Base-by-base conservation (phyloP, 2,329 filamentous ascomycete genomes). In the Diaporthe sp. region DNA sequence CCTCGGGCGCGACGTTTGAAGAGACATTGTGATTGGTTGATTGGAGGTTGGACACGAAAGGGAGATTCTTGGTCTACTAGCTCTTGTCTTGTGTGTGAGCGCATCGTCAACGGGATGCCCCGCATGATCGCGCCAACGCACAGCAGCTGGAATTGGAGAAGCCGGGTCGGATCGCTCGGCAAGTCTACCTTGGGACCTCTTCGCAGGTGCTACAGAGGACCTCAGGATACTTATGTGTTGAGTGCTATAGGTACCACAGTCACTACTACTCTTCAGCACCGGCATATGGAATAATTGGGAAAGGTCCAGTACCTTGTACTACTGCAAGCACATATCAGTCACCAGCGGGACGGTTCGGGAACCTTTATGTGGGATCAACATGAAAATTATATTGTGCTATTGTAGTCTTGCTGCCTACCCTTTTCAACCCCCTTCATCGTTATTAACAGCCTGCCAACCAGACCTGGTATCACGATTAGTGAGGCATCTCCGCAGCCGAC, bases 401-500 rank as follows among this genome's bases (percentile, higher is more conserved):
- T 1, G 9, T 25, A 25, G 13, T 4, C 12, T 12, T n/a, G 47
- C 22, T n/a, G 22, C n/a, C 47, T 25, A 50, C 10, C 22, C 10
- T 50, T 50, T 13, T 22, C 22, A 25, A 50, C n/a, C 8, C 8
- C 47, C n/a, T 50, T 50, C 47, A 25, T 50, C 8, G 44, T n/a
- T 9, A 50, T 5, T n/a, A 10, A 50, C 47, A 13, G n/a, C 22
- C 37, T 2, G n/a, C 22, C n/a, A 25, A 50, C 22, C n/a, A 50
- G n/a, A 50, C n/a, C 47, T n/a, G 2, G n/a, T 50, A 6, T n/a
- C 22, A n/a, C 47, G 12, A 25, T 25, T 50, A 1, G 25, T 12
- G 10, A 50, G n/a, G 2, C 10, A 50, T 10, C 0, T 2, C n/a
- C n/a, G 2, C n/a, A 50, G 12, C 4, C 10, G 10, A 25, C 1